A percentile compares a stretch with the other conserved stretches of the same genome.
phyloP scores from a whole-genome alignment of 495 filamentous ascomycete species.

The Penicillium subrubescens region DNA sequence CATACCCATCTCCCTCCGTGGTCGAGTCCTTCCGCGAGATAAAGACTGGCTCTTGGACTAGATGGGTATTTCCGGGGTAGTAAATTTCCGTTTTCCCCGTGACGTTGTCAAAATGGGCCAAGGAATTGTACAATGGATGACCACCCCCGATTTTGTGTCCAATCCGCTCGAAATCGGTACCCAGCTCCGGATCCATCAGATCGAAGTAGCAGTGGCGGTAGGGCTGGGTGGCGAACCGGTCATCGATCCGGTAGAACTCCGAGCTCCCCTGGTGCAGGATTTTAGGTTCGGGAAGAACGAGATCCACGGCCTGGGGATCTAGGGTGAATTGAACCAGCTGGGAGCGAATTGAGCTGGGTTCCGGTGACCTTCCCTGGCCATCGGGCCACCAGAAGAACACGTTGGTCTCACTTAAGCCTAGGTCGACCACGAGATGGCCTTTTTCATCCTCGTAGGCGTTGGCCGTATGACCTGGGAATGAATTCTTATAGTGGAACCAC shows the following conservation, averaged over 20 bases:
- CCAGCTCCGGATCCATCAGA: slow-evolving; percentile 44
- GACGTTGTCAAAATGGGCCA: slow-evolving; percentile 47
- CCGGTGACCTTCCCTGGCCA: slow-evolving; percentile 26
- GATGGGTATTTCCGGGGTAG: slow-evolving; percentile 47
- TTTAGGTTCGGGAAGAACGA: slow-evolving; percentile 29
- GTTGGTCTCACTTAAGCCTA: slow-evolving; percentile 57
- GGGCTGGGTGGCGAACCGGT: slow-evolving; percentile 51
- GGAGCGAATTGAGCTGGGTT: slow-evolving; percentile 27
- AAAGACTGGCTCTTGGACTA: slow-evolving; percentile 61
- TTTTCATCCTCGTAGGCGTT: slow-evolving; percentile 53
- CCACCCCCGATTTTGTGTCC: slow-evolving; percentile 23
- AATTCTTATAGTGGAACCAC: slow-evolving; percentile 17
- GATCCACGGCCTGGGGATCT: slow-evolving; percentile 12
- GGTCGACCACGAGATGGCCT: slow-evolving; percentile 53
- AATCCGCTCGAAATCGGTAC: slow-evolving; percentile 44
- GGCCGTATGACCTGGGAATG: slow-evolving; percentile 53
- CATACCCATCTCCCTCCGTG: slow-evolving; percentile 57
- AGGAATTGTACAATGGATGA: slow-evolving; percentile 42
- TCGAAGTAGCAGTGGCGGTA: slow-evolving; percentile 60
- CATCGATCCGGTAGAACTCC: slow-evolving; percentile 63
- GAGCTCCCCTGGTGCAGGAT: slow-evolving; percentile 47
- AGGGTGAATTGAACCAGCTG: slow-evolving; percentile 28
- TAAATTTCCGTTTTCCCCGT: slow-evolving; percentile 36
- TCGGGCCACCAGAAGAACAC: slow-evolving; percentile 61
- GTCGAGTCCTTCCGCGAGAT: slow-evolving; percentile 45